These are phyloP conservation scores for Penicillium sp. DNA, from an alignment of 2,329 filamentous ascomycete species.

Conservation along the genomic window DNA sequence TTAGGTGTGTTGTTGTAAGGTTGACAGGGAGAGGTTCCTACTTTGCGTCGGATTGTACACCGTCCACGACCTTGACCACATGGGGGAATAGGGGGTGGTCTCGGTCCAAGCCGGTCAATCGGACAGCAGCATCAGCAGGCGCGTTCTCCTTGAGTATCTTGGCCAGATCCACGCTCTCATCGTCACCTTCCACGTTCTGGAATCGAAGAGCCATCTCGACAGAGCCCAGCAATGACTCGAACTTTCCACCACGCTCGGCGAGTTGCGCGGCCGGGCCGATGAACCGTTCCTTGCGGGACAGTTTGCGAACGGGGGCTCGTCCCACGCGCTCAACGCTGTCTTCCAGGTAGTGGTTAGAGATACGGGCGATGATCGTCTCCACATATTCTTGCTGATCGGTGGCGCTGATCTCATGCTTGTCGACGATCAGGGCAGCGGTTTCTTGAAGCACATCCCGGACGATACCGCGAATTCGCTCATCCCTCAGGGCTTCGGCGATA, in stretches of 20 bases:
- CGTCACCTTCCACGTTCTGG: constrained; percentile 89
- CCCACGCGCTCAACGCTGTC: constrained; percentile 94
- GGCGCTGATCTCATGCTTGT: constrained; percentile 77
- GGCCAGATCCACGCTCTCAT: constrained; percentile 83
- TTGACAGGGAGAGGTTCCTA: constrained; percentile 21
- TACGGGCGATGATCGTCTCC: constrained; percentile 86
- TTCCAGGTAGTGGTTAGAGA: constrained; percentile 89
- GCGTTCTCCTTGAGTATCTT: constrained; percentile 76
- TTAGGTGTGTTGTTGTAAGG: constrained; percentile 7
- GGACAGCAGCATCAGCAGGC: constrained; percentile 72
- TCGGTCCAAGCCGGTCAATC: constrained; percentile 79
- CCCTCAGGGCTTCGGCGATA: constrained; percentile 84
- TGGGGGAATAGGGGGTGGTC: constrained; percentile 75
- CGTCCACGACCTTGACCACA: constrained; percentile 76
- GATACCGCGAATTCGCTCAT: constrained; percentile 75
- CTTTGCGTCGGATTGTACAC: constrained; percentile 65
- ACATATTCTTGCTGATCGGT: constrained; percentile 84
- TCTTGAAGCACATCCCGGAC: constrained; percentile 80
- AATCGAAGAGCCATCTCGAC: constrained; percentile 93
- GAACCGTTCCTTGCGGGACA: constrained; percentile 93
- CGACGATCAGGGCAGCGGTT: constrained; percentile 81
- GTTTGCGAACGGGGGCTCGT: constrained; percentile 89
- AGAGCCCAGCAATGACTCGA: constrained; percentile 73
- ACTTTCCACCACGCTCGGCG: constrained; percentile 74
- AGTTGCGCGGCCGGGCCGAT: constrained; percentile 88